A percentile compares a stretch with the other conserved stretches of the same genome.
Conservation (phyloP, 768 basidiomycete species). For the Mycena olivaceomarginata region DNA sequence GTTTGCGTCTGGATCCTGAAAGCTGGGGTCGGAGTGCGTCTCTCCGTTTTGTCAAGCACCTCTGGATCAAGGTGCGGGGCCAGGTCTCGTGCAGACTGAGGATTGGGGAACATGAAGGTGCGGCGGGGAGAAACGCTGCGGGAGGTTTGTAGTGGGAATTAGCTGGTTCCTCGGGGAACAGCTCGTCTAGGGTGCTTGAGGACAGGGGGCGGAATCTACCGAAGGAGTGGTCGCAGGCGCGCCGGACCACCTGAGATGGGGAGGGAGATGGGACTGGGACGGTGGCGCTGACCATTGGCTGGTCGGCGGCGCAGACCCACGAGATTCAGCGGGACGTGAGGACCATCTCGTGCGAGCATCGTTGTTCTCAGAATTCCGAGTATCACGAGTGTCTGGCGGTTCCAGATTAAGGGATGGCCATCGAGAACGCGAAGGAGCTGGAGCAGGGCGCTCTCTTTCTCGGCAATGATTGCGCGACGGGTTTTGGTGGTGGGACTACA, state of each 20-base stretch:
- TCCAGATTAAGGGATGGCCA: conserved; percentile 30
- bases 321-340: neutral
- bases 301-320: neutral
- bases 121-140: conserved; percentile 27
- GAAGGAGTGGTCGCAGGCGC: conserved; percentile 4
- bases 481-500: neutral
- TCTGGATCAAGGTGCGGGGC: conserved; percentile 45
- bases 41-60: neutral
- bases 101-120: neutral
- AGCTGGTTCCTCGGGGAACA: neutral
- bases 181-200: conserved; percentile 14
- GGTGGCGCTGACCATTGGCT: conserved; percentile 12
- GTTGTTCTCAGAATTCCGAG: neutral
- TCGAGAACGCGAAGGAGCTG: conserved; percentile 10
- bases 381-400: neutral
- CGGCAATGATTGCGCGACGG: neutral
- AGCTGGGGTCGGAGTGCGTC: neutral
- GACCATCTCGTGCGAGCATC: conserved; percentile 22
- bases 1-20: neutral
- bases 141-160: neutral
- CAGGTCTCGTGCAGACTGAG: conserved; percentile 40
- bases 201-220: neutral
- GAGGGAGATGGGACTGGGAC: conserved; percentile 10
- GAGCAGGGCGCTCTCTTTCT: neutral
- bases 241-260: conserved; percentile 18